Conservation (phyloP, 2,329 filamentous ascomycete genomes). For the Tolypocladium cylindrosporum region DNA sequence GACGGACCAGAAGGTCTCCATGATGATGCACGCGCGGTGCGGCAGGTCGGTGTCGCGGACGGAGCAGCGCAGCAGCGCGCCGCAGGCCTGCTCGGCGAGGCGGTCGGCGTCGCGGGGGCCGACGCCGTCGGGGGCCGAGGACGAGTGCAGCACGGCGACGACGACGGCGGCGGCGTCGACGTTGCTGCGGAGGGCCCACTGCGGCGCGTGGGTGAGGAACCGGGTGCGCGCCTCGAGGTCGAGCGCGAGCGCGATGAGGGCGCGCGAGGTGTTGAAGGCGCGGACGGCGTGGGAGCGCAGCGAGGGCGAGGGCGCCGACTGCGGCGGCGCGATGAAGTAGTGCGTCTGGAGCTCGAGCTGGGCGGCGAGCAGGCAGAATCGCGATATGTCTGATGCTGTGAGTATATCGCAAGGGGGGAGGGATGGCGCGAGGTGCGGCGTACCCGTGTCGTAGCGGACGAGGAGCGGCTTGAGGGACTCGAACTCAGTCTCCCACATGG, state of each 20-base stretch:
- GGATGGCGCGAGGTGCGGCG: not conserved
- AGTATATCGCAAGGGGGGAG: not conserved
- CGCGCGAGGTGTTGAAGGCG: slow-evolving; percentile 36
- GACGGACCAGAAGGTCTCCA: slow-evolving; percentile 39
- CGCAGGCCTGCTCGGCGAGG: slow-evolving; percentile 21
- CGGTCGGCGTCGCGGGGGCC: slow-evolving; percentile 16
- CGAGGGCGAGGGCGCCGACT: slow-evolving; percentile 22
- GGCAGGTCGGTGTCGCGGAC: slow-evolving; percentile 40
- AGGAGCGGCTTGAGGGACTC: slow-evolving; percentile 35
- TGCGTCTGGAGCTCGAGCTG: slow-evolving; percentile 43
- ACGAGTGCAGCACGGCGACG: slow-evolving; percentile 34
- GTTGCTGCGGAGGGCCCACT: slow-evolving; percentile 38
- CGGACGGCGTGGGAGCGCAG: slow-evolving; percentile 35
- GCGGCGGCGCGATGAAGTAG: slow-evolving; percentile 35
- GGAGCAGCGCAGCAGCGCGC: slow-evolving; percentile 29
- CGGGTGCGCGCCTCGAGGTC: slow-evolving; percentile 28
- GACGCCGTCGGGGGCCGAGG: slow-evolving; percentile 14
- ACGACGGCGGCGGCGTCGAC: slow-evolving; percentile 35
- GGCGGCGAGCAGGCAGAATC: slow-evolving; percentile 37
- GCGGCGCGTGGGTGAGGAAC: slow-evolving; percentile 36
- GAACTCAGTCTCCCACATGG: slow-evolving; percentile 42
- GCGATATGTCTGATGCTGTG: slow-evolving; percentile 29
- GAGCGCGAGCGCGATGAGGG: slow-evolving; percentile 31
- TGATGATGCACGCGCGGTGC: slow-evolving; percentile 31
- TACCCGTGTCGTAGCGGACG: slow-evolving; percentile 37